Evolutionary conservation across 1,139 yeast species (phyloP), one percentile per base, ranked within the genome.

Genomic region (Suhomyces choctaworum): DNA sequence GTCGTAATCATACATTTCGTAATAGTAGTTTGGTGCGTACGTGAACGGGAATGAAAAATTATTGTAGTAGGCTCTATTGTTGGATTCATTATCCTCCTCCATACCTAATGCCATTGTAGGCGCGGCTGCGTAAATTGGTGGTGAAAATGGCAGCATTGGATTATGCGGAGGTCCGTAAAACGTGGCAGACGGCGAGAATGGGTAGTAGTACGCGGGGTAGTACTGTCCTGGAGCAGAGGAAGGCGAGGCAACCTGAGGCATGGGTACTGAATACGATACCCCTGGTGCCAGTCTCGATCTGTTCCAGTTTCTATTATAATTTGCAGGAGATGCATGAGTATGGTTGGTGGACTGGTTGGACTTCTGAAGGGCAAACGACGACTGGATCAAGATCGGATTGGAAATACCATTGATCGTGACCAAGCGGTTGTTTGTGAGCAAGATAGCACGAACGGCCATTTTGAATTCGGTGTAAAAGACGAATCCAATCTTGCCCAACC

Each of bases 311-410:
- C 36, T 25, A 14, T 34, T 34, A 16, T n/a, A 11, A 10, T 21
- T 11, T 23, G 21, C 25, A 4, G 24, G 25, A 6, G 10, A 16
- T 15, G 14, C 12, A 15, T 25, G 30, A 6, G 20, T 25, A 21
- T 24, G 11, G 12, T 19, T 13, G n/a, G 34, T 8, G 9, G 29
- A 10, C 20, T 21, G 33, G 16, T 40, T 32, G 4, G 46, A 34
- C 29, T 66, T 65, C 37, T 66, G 72, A 21, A 66, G 60, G 3
- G 72, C 71, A 58, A 66, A 69, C 28, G 72, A 66, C 1, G 74
- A 58, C 44, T 64, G 69, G 27, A 69, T 62, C 25, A 55, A 37
- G 16, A 63, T 48, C 7, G 58, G 56, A 24, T 49, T 47, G 32
- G 48, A 50, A 9, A 38, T 32, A 5, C 42, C 45, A 12, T 48